Base-by-base conservation (phyloP, 2,329 filamentous ascomycete genomes). In the Aspergillus uvarum region DNA sequence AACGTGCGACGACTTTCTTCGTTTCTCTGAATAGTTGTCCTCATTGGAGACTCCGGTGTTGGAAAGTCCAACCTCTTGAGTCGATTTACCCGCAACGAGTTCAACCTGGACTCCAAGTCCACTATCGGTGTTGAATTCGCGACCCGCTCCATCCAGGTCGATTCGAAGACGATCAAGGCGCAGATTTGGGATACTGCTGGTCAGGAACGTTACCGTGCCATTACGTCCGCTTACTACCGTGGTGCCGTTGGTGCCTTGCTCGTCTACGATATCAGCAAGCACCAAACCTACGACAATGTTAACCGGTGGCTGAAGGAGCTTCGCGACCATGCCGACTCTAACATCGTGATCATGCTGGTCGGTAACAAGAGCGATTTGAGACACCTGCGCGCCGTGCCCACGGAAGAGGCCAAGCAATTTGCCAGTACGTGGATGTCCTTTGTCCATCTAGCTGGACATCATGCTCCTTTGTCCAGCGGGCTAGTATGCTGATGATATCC, bases 341-440 rank as follows among this genome's bases (percentile, higher is more conserved):
- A 98, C 82, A 97, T 98, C 73, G 93, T 99, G 72, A 99, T 99
- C 77, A 99, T 99, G 95, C 84, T 99, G 73, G 95, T 98, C 59
- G 95, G 95, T 79, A 99, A 99, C 88, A 99, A 99, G 90, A 98
- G 93, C 80, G 95, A 99, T 96, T 90, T 98, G 89, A 91, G 93
- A 80, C 95, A 99, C 81, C 85, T 99, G 74, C 87, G 95, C 77
- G 95, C 95, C 67, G 95, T 99, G 68, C 92, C 95, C 54, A 99
- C 95, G 62, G 95, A 99, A 76, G 94, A 98, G 80, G 95, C 94
- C 70, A 99, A 98, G 82, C 85, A 91, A 65, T 99, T 99, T 87
- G 95, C 95, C 59, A 97, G 94, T 96, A 76, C 70, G 85, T 81
- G 42, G 53, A 21, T 11, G 44, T 61, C 31, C 42, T 54, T 47